Evolutionary conservation across 768 basidiomycete species (phyloP), one percentile per base, ranked within the genome.

Genomic region (Calocybe indica): DNA sequence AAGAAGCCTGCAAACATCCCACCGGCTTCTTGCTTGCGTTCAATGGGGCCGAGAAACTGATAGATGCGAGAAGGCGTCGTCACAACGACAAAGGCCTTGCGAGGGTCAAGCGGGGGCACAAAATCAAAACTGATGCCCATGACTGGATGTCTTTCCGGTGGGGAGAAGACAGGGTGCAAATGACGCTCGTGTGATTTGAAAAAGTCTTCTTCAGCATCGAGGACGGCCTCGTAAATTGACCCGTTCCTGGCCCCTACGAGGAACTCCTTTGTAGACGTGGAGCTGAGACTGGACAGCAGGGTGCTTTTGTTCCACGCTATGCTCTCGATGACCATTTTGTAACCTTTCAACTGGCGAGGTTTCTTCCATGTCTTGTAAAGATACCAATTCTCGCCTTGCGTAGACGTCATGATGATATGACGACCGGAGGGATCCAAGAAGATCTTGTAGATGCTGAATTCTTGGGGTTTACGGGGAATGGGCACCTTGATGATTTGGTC

Each of bases 381-480:
- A 61, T 98, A 97, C 83, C 89, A 97, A 52, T 91, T 94, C 61
- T 99, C 94, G 43, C 92, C 92, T 57, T 91, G 82, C 9, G 70
- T 72, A 7, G 92, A 93, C 0, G 91, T 89, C 45, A 95, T 75
- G 37, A 98, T 66, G 43, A 95, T 78, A 68, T 98, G 96, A 32
- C 88, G 76, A 4, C 94, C 94, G 0, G 92, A 88, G 10, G 94
- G 94, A 63, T 98, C 94, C 61, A 89, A 79, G 67, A 93, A 97
- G 45, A 97, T 66, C 59, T 86, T 86, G 70, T 85, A 69, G 40
- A 97, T 81, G 6, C 76, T 72, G 72, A 90, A 78, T 51, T 92
- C 88, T n/a, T 74, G 68, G 1, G 79, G 74, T 62, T 88, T 90
- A 50, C 82, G 76, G 13, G 82, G 82, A 49, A 90, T 83, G 40